These are phyloP conservation scores for Dendrostoma leiphaemia DNA, from an alignment of 2,329 filamentous ascomycete genomes.

Conservation along the genomic window DNA sequence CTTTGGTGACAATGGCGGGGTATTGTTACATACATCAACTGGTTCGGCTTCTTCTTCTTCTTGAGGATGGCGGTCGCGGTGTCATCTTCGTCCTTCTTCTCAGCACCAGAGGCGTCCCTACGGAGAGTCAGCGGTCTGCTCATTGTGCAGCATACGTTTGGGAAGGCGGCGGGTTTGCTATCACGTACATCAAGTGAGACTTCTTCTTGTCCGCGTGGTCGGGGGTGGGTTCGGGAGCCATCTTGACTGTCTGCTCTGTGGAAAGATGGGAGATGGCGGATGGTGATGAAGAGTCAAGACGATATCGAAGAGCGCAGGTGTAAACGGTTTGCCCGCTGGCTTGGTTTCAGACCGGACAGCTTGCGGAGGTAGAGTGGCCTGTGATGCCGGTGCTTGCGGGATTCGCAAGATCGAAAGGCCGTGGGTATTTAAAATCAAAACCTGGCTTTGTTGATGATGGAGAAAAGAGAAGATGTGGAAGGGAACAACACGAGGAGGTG, in stretches of 20 bases:
- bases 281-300: constrained; percentile 6
- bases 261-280: constrained; percentile 11
- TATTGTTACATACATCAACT: constrained; percentile 69
- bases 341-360: constrained; percentile 5
- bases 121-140: constrained; percentile 12
- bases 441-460: neutral
- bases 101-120: constrained; percentile 86
- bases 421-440: constrained; percentile 4
- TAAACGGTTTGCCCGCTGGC: constrained; percentile 9
- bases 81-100: constrained; percentile 87
- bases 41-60: constrained; percentile 99
- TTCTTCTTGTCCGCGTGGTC: constrained; percentile 70
- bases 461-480: neutral
- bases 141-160: neutral
- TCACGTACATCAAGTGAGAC: constrained; percentile 74
- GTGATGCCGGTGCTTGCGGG: constrained; percentile 1
- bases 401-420: neutral
- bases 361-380: constrained; percentile 2
- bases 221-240: constrained; percentile 62
- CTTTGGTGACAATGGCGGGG: neutral
- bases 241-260: constrained; percentile 43
- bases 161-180: constrained; percentile 20
- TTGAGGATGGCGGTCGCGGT: constrained; percentile 95
- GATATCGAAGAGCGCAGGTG: constrained; percentile 6
- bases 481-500: neutral